Conservation (phyloP, 495 filamentous ascomycete genomes). For the Podospora sp. region DNA sequence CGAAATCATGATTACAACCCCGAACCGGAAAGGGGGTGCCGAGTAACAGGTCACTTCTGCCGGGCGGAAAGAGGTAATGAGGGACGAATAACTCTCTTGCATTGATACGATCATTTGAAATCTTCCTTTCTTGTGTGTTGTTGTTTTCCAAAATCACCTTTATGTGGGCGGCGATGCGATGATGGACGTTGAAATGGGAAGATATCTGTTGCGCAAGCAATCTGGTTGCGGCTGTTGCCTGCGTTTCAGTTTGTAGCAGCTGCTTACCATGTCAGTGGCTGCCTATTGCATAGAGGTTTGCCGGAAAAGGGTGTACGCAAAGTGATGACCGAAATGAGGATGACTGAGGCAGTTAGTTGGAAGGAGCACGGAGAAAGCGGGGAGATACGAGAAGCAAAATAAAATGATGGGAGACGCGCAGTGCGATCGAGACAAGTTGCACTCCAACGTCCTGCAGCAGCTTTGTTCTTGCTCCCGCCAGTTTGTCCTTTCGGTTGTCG, state of each 20-base stretch:
- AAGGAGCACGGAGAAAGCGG: neutral
- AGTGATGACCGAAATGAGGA: neutral
- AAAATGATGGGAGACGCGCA: neutral
- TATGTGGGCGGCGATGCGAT: neutral
- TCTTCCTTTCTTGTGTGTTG: neutral
- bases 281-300: too few species aligned
- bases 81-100: neutral
- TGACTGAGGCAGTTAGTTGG: neutral
- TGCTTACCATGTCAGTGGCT: neutral
- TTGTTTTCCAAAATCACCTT: neutral
- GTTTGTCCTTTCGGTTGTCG: too few species aligned
- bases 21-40: constrained; percentile 1
- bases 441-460: too few species aligned
- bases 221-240: neutral
- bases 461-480: too few species aligned
- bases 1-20: neutral
- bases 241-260: neutral
- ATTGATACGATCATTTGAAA: neutral
- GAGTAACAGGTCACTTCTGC: neutral
- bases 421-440: too few species aligned
- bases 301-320: neutral
- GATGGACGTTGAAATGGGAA: neutral
- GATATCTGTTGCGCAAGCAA: neutral
- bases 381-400: neutral
- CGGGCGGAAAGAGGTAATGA: neutral